These are phyloP conservation scores for Babesia ovata DNA, from an alignment of 169 alveolate genomes.

Conservation along the genomic window DNA sequence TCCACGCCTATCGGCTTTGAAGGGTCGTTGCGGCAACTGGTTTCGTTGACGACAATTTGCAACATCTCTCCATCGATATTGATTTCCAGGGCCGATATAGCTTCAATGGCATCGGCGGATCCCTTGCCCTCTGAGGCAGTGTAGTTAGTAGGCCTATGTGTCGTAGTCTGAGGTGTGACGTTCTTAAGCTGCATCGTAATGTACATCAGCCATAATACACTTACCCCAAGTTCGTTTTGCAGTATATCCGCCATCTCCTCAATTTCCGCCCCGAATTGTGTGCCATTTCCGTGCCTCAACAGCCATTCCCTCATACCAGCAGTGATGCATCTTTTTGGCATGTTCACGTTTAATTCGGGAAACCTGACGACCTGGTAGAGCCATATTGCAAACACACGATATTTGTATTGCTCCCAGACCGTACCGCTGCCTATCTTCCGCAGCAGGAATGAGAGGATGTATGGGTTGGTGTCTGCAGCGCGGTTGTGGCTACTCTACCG, in stretches of 20 bases:
- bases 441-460: slow-evolving; percentile 74
- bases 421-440: slow-evolving; percentile 75
- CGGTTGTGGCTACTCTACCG: neutral
- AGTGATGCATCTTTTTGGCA: slow-evolving; percentile 71
- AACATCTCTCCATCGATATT: neutral
- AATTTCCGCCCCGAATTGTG: slow-evolving; percentile 33
- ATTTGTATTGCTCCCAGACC: slow-evolving; percentile 72
- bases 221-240: slow-evolving; percentile 14
- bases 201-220: neutral
- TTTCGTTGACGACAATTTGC: slow-evolving; percentile 21
- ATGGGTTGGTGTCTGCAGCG: slow-evolving; percentile 60
- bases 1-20: slow-evolving; percentile 22
- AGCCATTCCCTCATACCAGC: slow-evolving; percentile 66
- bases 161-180: neutral
- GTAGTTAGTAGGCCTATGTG: too few species aligned
- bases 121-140: neutral
- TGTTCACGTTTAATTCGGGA: slow-evolving; percentile 65
- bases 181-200: neutral
- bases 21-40: slow-evolving; percentile 16
- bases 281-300: slow-evolving; percentile 48
- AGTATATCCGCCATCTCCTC: slow-evolving; percentile 27
- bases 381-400: slow-evolving; percentile 74
- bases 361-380: slow-evolving; percentile 71
- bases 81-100: slow-evolving; percentile 12
- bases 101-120: neutral